These are phyloP conservation scores for Sporothrix mexicana DNA, from an alignment of 2,329 filamentous ascomycete genomes.

Conservation along the genomic window DNA sequence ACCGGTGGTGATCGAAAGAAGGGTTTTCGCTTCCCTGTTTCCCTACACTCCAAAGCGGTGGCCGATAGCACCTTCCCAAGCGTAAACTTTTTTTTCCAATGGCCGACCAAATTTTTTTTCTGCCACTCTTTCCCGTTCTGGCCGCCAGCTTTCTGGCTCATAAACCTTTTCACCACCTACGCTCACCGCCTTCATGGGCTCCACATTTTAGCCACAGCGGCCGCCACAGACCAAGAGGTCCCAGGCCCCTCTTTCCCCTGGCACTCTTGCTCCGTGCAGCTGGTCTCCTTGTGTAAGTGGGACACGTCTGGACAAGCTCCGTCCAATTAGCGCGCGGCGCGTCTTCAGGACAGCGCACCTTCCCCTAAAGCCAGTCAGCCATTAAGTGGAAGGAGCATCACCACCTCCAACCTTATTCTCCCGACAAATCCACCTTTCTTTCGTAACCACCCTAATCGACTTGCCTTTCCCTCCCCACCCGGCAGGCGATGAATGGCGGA, in stretches of 20 bases:
- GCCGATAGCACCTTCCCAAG: conserved; percentile 8
- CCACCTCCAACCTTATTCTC: conserved; percentile 18
- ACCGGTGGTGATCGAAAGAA: conserved; percentile 20
- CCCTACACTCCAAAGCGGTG: conserved; percentile 22
- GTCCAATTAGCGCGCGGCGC: conserved; percentile 32
- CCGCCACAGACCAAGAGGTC: not conserved
- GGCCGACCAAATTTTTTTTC: conserved; percentile 35
- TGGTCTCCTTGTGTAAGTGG: not conserved
- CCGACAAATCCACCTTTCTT: not conserved
- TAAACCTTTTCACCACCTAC: conserved; percentile 18
- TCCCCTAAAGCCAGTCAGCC: not conserved
- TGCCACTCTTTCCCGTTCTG: conserved; percentile 29
- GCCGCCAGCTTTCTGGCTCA: conserved; percentile 17
- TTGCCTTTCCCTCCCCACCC: not conserved
- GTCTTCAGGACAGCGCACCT: conserved; percentile 27
- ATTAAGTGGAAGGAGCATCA: no score
- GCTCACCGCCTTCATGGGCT: conserved; percentile 20
- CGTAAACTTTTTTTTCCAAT: conserved; percentile 41
- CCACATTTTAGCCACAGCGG: not conserved
- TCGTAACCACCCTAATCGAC: not conserved
- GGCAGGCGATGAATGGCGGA: conserved; percentile 37
- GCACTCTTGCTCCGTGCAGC: not conserved
- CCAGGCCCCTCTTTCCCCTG: conserved; percentile 8
- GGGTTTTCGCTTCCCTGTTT: conserved; percentile 19
- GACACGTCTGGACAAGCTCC: not conserved